Base-by-base conservation (phyloP, 208 protist species). In the Crithidia sp. region DNA sequence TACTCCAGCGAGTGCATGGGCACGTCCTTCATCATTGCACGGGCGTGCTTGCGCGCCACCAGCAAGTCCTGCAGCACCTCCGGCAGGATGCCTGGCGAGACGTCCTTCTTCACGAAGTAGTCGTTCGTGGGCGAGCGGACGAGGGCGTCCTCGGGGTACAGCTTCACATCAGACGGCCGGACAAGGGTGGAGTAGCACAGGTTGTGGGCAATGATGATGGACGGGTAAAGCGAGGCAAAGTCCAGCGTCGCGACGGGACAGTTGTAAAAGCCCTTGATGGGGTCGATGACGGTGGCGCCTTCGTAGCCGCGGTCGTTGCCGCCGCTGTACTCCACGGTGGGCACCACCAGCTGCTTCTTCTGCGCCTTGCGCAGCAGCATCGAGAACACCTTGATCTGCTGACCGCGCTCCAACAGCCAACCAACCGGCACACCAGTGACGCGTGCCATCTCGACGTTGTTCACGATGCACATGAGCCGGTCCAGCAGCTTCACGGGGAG, bases 121-220 rank as follows among this genome's bases (percentile, higher is more conserved):
- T 95, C 86, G 47, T 82, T 86, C 9, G 80, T 93, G 13, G 93
- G 93, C 7, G 87, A 89, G 56, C 81, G 83, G 53, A 81, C 86
- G 36, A 94, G 78, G 79, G 91, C 79, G 12, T 91, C 87, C 50
- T 64, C 67, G 5, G 98, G 95, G 55, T 95, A 89, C 57, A 96
- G 96, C 49, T 92, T 78, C 36, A 98, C 98, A 6, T 95, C 84
- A 3, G 57, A 2, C 10, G 78, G 82, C 0, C 82, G 83, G 14
- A 97, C 78, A n/a, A 94, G 78, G 36, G 94, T 97, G 55, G 92
- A 99, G 83, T 99, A 99, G 85, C 99, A 99, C 47, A 99, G 85
- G 85, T 99, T 99, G 88, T 99, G 99, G 5, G 99, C 99, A 80
- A 99, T 99, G 96, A 99, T 99, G 86, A 99, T 99, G n/a, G 98